These are phyloP conservation scores for Metschnikowia peoriensis DNA, from an alignment of 805 yeast genomes.

Conservation along the genomic window DNA sequence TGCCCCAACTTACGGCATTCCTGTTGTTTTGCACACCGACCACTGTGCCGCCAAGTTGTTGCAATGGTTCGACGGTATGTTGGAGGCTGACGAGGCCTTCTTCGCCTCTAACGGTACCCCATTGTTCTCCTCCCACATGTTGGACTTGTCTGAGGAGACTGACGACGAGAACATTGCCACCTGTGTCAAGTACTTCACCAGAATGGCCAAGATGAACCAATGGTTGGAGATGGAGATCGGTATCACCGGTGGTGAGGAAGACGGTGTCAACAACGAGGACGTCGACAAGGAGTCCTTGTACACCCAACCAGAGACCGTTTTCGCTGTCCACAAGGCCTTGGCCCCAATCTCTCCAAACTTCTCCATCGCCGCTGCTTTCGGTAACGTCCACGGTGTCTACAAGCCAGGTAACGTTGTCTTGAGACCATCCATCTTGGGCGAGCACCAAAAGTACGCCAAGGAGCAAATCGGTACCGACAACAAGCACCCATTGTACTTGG, in stretches of 20 bases:
- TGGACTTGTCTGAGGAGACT: slow-evolving; percentile 94
- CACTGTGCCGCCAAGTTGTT: slow-evolving; percentile 98
- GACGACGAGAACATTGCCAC: slow-evolving; percentile 94
- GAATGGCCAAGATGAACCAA: slow-evolving; percentile 92
- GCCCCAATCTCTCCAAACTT: slow-evolving; percentile 92
- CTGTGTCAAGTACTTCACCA: slow-evolving; percentile 91
- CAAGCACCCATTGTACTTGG: slow-evolving; percentile 84
- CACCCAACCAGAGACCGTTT: slow-evolving; percentile 95
- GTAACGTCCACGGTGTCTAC: slow-evolving; percentile 99
- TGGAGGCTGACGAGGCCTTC: slow-evolving; percentile 93
- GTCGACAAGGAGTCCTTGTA: slow-evolving; percentile 84
- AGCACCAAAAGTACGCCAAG: slow-evolving; percentile 89
- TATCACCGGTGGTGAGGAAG: slow-evolving; percentile 99
- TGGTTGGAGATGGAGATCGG: slow-evolving; percentile 99
- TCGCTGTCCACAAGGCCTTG: slow-evolving; percentile 85
- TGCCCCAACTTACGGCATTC: slow-evolving; percentile 95
- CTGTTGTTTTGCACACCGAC: slow-evolving; percentile 96
- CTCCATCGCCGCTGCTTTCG: slow-evolving; percentile 99
- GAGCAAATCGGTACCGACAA: slow-evolving; percentile 53
- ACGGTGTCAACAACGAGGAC: slow-evolving; percentile 98
- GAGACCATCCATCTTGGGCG: slow-evolving; percentile 90
- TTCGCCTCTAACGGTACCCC: slow-evolving; percentile 87
- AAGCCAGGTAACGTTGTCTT: slow-evolving; percentile 97
- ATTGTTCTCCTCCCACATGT: slow-evolving; percentile 97
- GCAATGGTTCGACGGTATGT: slow-evolving; percentile 99